Percentiles rank a stretch among this genome's conserved stretches.
These are phyloP conservation scores for Linum tenue DNA, from an alignment of 345 rosid species.

Conservation along the genomic window DNA sequence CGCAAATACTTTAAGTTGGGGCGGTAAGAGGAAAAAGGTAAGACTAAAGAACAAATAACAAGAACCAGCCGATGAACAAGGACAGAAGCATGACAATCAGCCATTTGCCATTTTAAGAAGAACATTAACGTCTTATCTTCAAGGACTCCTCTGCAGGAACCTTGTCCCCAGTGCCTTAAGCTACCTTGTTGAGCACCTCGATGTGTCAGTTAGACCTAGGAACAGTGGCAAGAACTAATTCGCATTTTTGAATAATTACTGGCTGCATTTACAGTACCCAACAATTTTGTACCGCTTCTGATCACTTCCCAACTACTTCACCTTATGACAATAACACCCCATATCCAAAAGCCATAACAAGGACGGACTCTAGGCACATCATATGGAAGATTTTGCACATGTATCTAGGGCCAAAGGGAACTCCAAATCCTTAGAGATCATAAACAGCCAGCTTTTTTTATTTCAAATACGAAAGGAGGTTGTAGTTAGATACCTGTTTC, in stretches of 20 bases:
- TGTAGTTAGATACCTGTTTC: constrained; percentile 41
- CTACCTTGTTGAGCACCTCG: neutral
- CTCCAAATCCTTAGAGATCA: neutral
- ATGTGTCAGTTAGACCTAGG: neutral
- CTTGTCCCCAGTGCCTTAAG: neutral
- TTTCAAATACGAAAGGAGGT: neutral
- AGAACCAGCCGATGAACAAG: neutral
- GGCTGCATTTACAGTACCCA: neutral
- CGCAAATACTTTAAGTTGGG: too few relatives aligned
- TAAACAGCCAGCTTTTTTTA: neutral
- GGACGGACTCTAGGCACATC: neutral
- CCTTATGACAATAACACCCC: neutral
- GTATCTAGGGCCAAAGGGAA: too few relatives aligned
- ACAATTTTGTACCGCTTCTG: neutral
- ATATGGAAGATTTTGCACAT: neutral
- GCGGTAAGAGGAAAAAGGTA: neutral
- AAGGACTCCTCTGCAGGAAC: neutral
- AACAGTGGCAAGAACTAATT: neutral
- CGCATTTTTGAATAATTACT: neutral
- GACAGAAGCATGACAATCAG: neutral
- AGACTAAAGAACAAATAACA: neutral
- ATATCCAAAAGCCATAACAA: neutral
- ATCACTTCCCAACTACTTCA: neutral
- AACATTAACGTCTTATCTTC: neutral
- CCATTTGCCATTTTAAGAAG: neutral